Evolutionary conservation across 306 rosid species (phyloP).

Genomic region (Bauhinia variegata): DNA sequence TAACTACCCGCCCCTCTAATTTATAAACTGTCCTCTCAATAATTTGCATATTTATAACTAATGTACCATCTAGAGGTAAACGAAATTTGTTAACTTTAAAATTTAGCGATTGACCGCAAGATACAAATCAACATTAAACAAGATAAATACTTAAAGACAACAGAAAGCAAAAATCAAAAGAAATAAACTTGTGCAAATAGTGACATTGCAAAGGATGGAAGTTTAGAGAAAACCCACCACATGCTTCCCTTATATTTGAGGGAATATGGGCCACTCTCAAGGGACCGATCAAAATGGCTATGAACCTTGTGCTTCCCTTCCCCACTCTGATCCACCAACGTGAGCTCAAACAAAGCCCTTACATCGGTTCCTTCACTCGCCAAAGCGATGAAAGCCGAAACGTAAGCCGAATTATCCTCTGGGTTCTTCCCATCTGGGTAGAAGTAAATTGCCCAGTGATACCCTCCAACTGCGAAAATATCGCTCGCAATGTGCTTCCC

Average conservation of each 20-base stretch:
- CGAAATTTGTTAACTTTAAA: neutral
- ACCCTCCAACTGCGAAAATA: conserved; percentile 72
- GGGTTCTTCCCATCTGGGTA: conserved; percentile 89
- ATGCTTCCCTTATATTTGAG: conserved; percentile 87
- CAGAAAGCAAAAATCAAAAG: neutral
- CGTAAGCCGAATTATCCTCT: conserved; percentile 80
- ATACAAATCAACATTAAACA: neutral
- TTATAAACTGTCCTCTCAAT: neutral
- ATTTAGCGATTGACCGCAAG: neutral
- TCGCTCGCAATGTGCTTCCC: conserved; percentile 91
- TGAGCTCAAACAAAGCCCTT: conserved; percentile 78
- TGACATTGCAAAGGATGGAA: neutral
- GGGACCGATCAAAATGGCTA: conserved; percentile 80
- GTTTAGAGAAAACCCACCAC: conserved; percentile 61
- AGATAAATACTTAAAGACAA: neutral
- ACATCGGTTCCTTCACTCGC: conserved; percentile 90
- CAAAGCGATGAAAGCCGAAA: conserved; percentile 78
- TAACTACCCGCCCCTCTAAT: neutral
- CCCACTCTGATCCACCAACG: conserved; percentile 83
- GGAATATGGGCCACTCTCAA: conserved; percentile 84
- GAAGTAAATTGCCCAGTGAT: conserved; percentile 86
- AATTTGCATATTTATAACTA: neutral
- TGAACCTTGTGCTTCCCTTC: conserved; percentile 76
- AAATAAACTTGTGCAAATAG: neutral
- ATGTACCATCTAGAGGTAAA: neutral